phyloP scores from a whole-genome alignment of 2,329 filamentous ascomycete genomes.

The Drechslera avenae region DNA sequence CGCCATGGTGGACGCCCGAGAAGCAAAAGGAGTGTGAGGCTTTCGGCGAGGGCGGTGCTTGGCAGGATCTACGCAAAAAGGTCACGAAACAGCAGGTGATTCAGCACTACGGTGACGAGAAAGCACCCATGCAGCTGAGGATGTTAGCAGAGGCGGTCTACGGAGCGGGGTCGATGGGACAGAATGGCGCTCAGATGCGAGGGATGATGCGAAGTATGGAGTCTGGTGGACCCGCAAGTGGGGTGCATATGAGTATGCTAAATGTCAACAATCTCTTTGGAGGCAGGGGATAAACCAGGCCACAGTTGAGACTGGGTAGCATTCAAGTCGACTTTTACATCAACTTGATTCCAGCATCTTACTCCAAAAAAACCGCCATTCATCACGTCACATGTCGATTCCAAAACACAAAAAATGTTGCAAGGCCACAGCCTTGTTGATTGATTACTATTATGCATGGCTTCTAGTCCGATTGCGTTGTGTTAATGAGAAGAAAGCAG shows the following conservation, averaged over 20 bases:
- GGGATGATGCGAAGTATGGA: conserved; percentile 27
- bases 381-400: too few species aligned
- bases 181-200: conserved; percentile 22
- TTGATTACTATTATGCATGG: too few species aligned
- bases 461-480: too few species aligned
- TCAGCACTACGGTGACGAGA: conserved; percentile 27
- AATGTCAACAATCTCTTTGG: background rate
- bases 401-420: too few species aligned
- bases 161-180: conserved; percentile 19
- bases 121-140: conserved; percentile 35
- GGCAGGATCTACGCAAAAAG: conserved; percentile 20
- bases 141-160: conserved; percentile 33
- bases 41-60: conserved; percentile 22
- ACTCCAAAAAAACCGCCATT: too few species aligned
- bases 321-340: too few species aligned
- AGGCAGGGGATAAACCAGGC: background rate
- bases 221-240: conserved; percentile 9
- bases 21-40: conserved; percentile 28
- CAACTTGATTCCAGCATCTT: too few species aligned
- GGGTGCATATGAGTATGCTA: conserved; percentile 11
- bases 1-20: conserved; percentile 29
- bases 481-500: too few species aligned
- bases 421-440: too few species aligned
- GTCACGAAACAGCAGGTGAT: conserved; percentile 26
- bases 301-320: background rate